Evolutionary conservation across 177 flowering plant genomes (phyloP).

Genomic region (Vitis hybrid): DNA sequence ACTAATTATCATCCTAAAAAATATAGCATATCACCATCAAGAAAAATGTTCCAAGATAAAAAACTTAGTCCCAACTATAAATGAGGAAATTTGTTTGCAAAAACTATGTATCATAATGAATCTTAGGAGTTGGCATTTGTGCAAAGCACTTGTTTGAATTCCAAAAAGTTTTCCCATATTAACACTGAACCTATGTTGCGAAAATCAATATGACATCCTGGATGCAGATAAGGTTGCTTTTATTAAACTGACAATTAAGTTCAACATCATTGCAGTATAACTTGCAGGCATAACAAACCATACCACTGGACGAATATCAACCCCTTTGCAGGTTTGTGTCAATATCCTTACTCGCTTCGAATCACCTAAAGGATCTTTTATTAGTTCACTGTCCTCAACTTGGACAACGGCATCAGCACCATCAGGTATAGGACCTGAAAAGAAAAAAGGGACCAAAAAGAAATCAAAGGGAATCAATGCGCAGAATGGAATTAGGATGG

Average conservation of each 20-base stretch:
- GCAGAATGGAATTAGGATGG: not conserved
- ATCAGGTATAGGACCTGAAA: constrained; percentile 88
- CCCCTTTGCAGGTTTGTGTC: constrained; percentile 50
- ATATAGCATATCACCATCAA: no score
- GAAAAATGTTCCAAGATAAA: no score
- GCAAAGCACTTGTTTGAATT: not conserved
- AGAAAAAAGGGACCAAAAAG: not conserved
- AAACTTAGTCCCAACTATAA: not conserved
- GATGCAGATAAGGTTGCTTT: not conserved
- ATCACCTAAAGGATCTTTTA: constrained; percentile 31
- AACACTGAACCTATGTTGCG: not conserved
- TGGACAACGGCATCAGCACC: constrained; percentile 97
- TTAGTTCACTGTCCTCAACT: constrained; percentile 80
- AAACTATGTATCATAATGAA: not conserved
- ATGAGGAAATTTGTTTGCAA: not conserved
- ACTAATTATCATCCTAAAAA: no score
- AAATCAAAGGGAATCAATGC: not conserved
- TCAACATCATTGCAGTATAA: not conserved
- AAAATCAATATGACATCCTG: not conserved
- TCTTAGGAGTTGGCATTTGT: not conserved
- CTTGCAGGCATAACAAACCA: not conserved
- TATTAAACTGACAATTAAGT: not conserved
- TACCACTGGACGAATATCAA: constrained; percentile 86
- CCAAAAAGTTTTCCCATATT: not conserved
- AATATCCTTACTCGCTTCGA: constrained; percentile 52